Conservation (phyloP, 2,329 filamentous ascomycete genomes). For the Exophiala alcalophila region DNA sequence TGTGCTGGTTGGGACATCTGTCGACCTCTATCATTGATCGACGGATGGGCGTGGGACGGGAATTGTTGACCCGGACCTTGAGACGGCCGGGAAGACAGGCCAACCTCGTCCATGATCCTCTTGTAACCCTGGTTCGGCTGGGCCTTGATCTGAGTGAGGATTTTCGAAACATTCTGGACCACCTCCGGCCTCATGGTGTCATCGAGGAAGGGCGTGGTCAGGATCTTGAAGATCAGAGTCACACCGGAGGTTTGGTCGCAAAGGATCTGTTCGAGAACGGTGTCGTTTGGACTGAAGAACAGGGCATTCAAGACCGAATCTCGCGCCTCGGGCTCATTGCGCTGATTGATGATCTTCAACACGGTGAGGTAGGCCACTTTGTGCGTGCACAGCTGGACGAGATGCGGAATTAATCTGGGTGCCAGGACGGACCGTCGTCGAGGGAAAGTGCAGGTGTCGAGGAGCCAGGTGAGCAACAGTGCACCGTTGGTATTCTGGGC, state of each 20-base stretch:
- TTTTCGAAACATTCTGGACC: slow-evolving; percentile 85
- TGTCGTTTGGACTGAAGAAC: slow-evolving; percentile 86
- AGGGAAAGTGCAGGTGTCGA: slow-evolving; percentile 96
- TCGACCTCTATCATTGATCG: slow-evolving; percentile 42
- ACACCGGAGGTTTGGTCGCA: slow-evolving; percentile 88
- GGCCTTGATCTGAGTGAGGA: slow-evolving; percentile 85
- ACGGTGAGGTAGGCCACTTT: slow-evolving; percentile 98
- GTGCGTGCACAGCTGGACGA: slow-evolving; percentile 95
- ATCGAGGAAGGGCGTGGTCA: slow-evolving; percentile 96
- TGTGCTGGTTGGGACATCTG: slow-evolving; percentile 43
- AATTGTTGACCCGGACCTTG: slow-evolving; percentile 40
- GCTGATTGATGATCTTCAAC: slow-evolving; percentile 97
- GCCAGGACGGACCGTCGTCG: slow-evolving; percentile 86
- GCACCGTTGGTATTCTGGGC: slow-evolving; percentile 96
- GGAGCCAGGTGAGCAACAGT: slow-evolving; percentile 90
- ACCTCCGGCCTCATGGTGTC: slow-evolving; percentile 84
- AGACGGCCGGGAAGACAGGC: slow-evolving; percentile 60
- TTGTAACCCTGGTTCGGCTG: slow-evolving; percentile 96
- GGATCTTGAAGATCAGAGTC: slow-evolving; percentile 95
- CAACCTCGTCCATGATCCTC: slow-evolving; percentile 97
- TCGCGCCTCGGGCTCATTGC: slow-evolving; percentile 86
- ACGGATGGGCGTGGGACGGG: slow-evolving; percentile 37
- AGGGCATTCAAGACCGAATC: slow-evolving; percentile 86
- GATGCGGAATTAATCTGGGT: slow-evolving; percentile 83
- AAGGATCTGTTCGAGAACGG: slow-evolving; percentile 83